Evolutionary conservation across 306 rosid genomes (phyloP).

Genomic region (Abrus pulchellus): DNA sequence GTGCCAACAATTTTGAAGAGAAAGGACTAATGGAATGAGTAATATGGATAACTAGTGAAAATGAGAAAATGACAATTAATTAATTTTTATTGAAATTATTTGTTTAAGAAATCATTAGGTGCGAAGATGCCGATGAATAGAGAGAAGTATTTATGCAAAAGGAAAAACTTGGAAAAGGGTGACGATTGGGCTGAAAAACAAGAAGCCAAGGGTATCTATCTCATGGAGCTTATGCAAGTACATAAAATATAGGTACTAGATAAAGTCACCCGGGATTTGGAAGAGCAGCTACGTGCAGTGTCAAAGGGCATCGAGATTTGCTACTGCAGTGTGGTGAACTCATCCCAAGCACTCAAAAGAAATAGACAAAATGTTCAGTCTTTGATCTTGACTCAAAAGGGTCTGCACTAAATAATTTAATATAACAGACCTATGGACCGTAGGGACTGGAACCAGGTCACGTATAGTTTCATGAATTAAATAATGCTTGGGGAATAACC

Average conservation of each 20-base stretch:
- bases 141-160: neutral
- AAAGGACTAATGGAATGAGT: too few relatives aligned
- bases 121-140: constrained; percentile 3
- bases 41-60: too few relatives aligned
- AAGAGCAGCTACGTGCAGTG: constrained; percentile 53
- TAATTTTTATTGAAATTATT: too few relatives aligned
- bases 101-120: constrained; percentile 6
- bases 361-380: constrained; percentile 63
- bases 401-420: constrained; percentile 32
- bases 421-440: constrained; percentile 20
- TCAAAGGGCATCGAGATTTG: constrained; percentile 66
- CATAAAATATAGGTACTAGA: constrained; percentile 46
- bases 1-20: too few relatives aligned
- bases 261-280: constrained; percentile 48
- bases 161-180: constrained; percentile 40
- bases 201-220: constrained; percentile 39
- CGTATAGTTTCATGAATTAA: constrained; percentile 40
- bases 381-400: constrained; percentile 59
- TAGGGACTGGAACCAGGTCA: constrained; percentile 52
- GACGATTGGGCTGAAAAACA: constrained; percentile 26
- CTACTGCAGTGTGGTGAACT: constrained; percentile 36
- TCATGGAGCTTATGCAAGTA: constrained; percentile 40
- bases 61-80: neutral
- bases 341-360: constrained; percentile 42
- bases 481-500: constrained; percentile 41